These are phyloP conservation scores for Aspergillus panamensis DNA, from an alignment of 495 filamentous ascomycete species.

Conservation along the genomic window DNA sequence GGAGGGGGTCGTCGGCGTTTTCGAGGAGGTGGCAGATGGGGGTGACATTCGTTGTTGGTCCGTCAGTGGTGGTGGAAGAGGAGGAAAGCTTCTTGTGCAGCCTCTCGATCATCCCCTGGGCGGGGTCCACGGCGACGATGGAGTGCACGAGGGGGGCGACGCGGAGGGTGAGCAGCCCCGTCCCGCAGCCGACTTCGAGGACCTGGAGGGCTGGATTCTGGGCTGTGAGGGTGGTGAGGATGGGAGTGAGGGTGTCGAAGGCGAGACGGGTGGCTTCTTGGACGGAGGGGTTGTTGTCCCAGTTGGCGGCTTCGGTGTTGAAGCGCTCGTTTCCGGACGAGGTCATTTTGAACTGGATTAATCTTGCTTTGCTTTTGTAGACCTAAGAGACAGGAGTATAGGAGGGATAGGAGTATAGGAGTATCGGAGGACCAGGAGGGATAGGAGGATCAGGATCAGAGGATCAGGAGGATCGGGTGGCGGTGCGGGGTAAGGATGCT, in stretches of 20 bases:
- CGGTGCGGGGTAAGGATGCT: constrained; percentile 5
- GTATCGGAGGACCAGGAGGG: too few relatives aligned
- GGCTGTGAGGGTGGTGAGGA: constrained; percentile 3
- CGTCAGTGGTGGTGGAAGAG: too few relatives aligned
- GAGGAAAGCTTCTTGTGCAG: constrained; percentile 37
- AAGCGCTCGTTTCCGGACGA: constrained; percentile 21
- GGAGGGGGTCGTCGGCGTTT: constrained; percentile 32
- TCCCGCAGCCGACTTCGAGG: constrained; percentile 57
- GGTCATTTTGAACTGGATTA: background rate
- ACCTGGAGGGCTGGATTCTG: constrained; percentile 29
- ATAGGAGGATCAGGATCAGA: background rate
- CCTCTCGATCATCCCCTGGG: constrained; percentile 52
- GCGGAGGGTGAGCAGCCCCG: constrained; percentile 49
- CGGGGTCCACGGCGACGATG: constrained; percentile 44
- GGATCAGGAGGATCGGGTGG: background rate
- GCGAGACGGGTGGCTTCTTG: constrained; percentile 20
- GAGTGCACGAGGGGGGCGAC: constrained; percentile 42
- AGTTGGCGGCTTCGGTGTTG: constrained; percentile 24
- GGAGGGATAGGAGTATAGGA: too few relatives aligned
- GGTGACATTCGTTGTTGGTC: constrained; percentile 23
- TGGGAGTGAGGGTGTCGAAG: constrained; percentile 14
- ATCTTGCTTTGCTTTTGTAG: too few relatives aligned
- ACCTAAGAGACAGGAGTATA: too few relatives aligned
- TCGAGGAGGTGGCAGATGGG: constrained; percentile 29
- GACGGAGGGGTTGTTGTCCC: constrained; percentile 22